A percentile compares a stretch with the other conserved stretches of the same genome.
Evolutionary conservation across 768 basidiomycete species (phyloP).

Genomic region (Phylloporus sp.): DNA sequence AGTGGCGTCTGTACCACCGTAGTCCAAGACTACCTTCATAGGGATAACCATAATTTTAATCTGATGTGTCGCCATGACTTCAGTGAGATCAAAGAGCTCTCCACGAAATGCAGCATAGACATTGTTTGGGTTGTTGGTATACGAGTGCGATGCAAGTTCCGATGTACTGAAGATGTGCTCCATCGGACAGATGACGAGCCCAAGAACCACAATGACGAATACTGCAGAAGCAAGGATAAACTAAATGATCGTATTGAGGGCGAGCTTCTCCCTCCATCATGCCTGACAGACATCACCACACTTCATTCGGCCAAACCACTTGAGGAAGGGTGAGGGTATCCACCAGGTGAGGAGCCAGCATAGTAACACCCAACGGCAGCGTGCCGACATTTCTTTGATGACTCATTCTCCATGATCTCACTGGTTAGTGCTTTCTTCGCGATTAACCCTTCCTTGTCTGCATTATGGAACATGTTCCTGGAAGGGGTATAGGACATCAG

Average conservation of each 20-base stretch:
- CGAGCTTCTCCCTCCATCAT: slow-evolving; percentile 96
- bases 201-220: slow-evolving; percentile 90
- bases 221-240: slow-evolving; percentile 79
- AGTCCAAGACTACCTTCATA: too few species aligned
- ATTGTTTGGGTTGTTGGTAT: slow-evolving; percentile 58
- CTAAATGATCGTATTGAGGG: slow-evolving; percentile 95
- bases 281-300: slow-evolving; percentile 90
- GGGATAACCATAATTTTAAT: slow-evolving; percentile 71
- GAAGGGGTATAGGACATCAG: slow-evolving; percentile 93
- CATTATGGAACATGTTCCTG: slow-evolving; percentile 90
- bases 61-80: slow-evolving; percentile 61
- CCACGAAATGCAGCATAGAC: slow-evolving; percentile 84
- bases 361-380: slow-evolving; percentile 81
- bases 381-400: slow-evolving; percentile 73
- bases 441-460: slow-evolving; percentile 64
- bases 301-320: slow-evolving; percentile 85
- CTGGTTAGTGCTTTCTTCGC: slow-evolving; percentile 85
- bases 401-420: slow-evolving; percentile 86
- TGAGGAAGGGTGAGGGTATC: slow-evolving; percentile 71
- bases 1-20: slow-evolving; percentile 74
- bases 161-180: slow-evolving; percentile 81
- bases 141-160: slow-evolving; percentile 74
- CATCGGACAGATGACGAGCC: slow-evolving; percentile 87
- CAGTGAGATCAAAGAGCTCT: slow-evolving; percentile 87
- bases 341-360: slow-evolving; percentile 92